phyloP scores from a whole-genome alignment of 108 stramenopile species.

The Aureococcus anophagefferens region DNA sequence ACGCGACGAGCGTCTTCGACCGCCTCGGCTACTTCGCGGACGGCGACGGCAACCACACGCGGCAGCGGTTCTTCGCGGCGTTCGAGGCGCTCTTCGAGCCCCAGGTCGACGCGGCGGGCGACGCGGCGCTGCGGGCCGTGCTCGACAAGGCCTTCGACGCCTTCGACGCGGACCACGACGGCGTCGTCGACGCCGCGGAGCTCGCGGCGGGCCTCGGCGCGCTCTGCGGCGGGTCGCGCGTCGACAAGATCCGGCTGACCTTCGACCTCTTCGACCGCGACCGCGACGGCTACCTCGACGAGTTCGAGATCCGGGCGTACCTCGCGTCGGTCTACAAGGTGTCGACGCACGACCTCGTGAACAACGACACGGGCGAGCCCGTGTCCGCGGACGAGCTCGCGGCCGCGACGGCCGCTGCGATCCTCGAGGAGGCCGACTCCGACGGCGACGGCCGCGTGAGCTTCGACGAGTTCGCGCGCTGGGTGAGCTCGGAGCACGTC shows the following conservation, averaged over 20 bases:
- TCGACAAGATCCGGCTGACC: constrained; percentile 1
- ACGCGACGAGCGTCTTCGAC: background rate
- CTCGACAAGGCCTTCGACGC: background rate
- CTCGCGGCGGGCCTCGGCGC: constrained; percentile 8
- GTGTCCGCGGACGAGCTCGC: constrained; percentile 7
- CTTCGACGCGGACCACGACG: constrained; percentile 11
- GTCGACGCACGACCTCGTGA: background rate
- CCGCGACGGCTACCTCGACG: constrained; percentile 12
- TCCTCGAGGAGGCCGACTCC: constrained; percentile 5
- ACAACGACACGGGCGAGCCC: background rate
- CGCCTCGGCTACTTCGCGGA: background rate
- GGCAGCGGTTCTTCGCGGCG: background rate
- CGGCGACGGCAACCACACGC: background rate
- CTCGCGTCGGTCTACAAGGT: background rate
- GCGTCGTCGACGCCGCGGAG: constrained; percentile 11
- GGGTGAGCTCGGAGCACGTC: background rate
- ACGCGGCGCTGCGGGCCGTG: too few species aligned
- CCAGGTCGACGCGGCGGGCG: background rate
- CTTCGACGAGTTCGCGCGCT: constrained; percentile 15
- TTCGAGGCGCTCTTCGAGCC: background rate
- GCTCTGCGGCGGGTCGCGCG: background rate
- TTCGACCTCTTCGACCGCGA: constrained; percentile 15
- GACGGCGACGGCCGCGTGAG: constrained; percentile 5
- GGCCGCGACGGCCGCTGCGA: background rate
- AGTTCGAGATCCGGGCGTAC: constrained; percentile 9